Percentiles rank a stretch among this genome's conserved stretches.
These are phyloP conservation scores for Termitomyces sp. DNA, from an alignment of 768 basidiomycete species.

Conservation along the genomic window DNA sequence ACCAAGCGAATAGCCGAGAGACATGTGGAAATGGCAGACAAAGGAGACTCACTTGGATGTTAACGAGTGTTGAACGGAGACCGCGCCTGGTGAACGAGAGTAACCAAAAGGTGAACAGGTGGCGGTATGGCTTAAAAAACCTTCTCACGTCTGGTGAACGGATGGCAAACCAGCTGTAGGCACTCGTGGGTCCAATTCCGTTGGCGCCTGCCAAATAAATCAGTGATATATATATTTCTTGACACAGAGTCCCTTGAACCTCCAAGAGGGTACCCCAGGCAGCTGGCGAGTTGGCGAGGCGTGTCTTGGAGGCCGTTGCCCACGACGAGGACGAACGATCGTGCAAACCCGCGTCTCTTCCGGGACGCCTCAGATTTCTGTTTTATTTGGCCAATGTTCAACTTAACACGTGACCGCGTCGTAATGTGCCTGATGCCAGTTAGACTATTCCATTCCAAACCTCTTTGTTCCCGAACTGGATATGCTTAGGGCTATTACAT, in stretches of 20 bases:
- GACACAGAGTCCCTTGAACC: constrained; percentile 13
- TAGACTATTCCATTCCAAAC: background rate
- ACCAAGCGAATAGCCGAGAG: constrained; percentile 7
- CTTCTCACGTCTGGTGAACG: constrained; percentile 37
- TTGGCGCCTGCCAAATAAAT: constrained; percentile 33
- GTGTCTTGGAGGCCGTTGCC: constrained; percentile 13
- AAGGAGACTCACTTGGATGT: constrained; percentile 40
- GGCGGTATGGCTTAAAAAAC: constrained; percentile 19
- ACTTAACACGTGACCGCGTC: constrained; percentile 47
- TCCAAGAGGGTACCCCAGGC: constrained; percentile 22
- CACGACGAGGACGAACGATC: constrained; percentile 21
- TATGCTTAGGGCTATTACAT: too few species aligned
- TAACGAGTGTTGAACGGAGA: constrained; percentile 66
- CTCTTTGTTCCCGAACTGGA: constrained; percentile 4
- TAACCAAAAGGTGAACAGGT: constrained; percentile 19
- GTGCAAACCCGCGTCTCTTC: constrained; percentile 25
- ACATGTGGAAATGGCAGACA: constrained; percentile 9
- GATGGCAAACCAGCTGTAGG: constrained; percentile 43
- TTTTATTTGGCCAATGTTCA: constrained; percentile 49
- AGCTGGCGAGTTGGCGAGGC: constrained; percentile 17
- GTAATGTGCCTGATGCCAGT: constrained; percentile 25
- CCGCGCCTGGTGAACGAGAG: constrained; percentile 49
- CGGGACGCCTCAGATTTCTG: constrained; percentile 27
- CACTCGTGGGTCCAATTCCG: constrained; percentile 50
- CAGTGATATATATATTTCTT: constrained; percentile 12